Conservation (phyloP, 2,329 filamentous ascomycete species). For the Colletotrichum phormii region DNA sequence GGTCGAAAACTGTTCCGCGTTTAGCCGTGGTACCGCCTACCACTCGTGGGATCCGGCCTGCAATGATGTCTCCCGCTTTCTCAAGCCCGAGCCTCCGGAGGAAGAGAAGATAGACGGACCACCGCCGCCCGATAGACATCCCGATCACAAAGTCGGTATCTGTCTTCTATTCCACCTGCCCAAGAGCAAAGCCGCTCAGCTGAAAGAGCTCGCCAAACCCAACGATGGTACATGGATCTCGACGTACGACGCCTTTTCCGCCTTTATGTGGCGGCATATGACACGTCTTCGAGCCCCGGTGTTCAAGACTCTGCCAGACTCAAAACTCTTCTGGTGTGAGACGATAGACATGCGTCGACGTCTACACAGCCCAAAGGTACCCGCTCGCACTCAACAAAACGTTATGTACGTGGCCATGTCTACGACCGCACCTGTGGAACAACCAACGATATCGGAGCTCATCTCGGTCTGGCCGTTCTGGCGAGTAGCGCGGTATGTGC, state of each 20-base stretch:
- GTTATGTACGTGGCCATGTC: constrained; percentile 46
- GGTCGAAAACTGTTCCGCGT: constrained; percentile 55
- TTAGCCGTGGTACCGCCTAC: constrained; percentile 43
- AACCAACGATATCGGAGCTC: constrained; percentile 47
- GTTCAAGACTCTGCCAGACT: constrained; percentile 45
- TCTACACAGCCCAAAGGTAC: constrained; percentile 39
- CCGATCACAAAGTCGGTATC: constrained; percentile 40
- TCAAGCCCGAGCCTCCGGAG: constrained; percentile 42
- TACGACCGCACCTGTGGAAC: constrained; percentile 41
- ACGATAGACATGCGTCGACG: constrained; percentile 38
- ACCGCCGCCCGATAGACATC: constrained; percentile 42
- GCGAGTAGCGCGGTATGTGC: constrained; percentile 51
- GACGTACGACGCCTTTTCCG: constrained; percentile 57
- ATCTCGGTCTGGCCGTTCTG: constrained; percentile 50
- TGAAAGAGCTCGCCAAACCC: constrained; percentile 51
- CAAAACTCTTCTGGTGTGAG: constrained; percentile 38
- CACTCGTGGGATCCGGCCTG: constrained; percentile 50
- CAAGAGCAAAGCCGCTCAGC: constrained; percentile 53
- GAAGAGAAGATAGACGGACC: constrained; percentile 47
- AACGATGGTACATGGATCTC: constrained; percentile 54
- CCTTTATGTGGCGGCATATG: constrained; percentile 54
- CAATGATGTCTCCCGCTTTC: constrained; percentile 50
- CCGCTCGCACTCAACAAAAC: constrained; percentile 50
- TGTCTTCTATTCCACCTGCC: constrained; percentile 56
- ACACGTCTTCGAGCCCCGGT: constrained; percentile 48